Evolutionary conservation across 805 yeast species (phyloP).

Genomic region (Candida ortonii): DNA sequence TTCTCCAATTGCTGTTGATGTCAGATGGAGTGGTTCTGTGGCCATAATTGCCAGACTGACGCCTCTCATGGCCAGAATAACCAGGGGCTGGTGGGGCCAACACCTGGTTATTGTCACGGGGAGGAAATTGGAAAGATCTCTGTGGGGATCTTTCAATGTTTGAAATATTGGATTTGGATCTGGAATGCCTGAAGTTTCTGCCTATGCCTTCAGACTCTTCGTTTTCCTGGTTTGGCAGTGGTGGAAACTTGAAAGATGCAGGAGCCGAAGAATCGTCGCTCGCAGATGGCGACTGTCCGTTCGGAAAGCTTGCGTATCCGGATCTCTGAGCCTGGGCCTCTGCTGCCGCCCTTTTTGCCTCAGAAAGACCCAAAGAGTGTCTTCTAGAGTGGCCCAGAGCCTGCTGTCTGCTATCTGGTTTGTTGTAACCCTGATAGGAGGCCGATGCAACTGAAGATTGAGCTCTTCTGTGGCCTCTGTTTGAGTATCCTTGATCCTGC

Average conservation of each 20-base stretch:
- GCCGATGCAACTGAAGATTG: slow-evolving; percentile 37
- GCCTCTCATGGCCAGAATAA: slow-evolving; percentile 43
- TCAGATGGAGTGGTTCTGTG: slow-evolving; percentile 40
- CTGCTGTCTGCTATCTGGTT: slow-evolving; percentile 26
- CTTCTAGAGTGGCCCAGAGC: slow-evolving; percentile 80
- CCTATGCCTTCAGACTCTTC: slow-evolving; percentile 10
- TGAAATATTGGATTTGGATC: slow-evolving; percentile 34
- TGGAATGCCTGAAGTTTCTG: slow-evolving; percentile 18
- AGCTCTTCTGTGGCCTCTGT: slow-evolving; percentile 44
- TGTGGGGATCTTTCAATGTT: slow-evolving; percentile 41
- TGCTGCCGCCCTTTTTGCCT: slow-evolving; percentile 97
- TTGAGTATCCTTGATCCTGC: slow-evolving; percentile 12
- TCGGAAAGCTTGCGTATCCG: slow-evolving; percentile 33
- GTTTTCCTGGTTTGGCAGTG: slow-evolving; percentile 25
- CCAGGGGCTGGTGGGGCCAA: slow-evolving; percentile 56
- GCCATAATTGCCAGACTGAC: slow-evolving; percentile 40
- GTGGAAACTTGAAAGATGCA: slow-evolving; percentile 57
- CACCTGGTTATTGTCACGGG: slow-evolving; percentile 32
- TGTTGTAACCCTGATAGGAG: slow-evolving; percentile 19
- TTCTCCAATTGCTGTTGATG: slow-evolving; percentile 65
- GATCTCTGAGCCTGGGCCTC: slow-evolving; percentile 73
- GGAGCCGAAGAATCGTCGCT: slow-evolving; percentile 23
- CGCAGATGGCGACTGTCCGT: slow-evolving; percentile 34
- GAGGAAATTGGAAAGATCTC: slow-evolving; percentile 64
- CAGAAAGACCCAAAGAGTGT: slow-evolving; percentile 87